Percentiles rank a stretch among this genome's conserved stretches.
Evolutionary conservation across 306 rosid species (phyloP).

Genomic region (Prunus fruticosa): DNA sequence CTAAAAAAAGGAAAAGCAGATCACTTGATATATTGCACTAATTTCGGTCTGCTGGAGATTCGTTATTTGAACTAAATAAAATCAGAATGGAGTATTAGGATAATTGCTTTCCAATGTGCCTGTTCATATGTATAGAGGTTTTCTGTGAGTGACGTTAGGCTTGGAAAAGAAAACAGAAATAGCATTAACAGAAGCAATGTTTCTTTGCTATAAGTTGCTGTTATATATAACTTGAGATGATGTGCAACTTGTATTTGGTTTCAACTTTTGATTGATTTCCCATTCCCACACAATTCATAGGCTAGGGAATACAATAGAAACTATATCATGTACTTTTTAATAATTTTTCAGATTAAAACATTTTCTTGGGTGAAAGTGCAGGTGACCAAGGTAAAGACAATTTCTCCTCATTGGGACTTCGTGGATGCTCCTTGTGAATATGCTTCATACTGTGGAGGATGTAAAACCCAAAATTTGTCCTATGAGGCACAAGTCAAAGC

Average conservation of each 20-base stretch:
- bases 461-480: constrained; percentile 78
- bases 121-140: background rate
- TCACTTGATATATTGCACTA: background rate
- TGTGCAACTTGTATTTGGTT: background rate
- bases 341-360: background rate
- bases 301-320: background rate
- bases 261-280: background rate
- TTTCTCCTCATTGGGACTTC: constrained; percentile 69
- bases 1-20: background rate
- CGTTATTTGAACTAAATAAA: too few species aligned
- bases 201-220: background rate
- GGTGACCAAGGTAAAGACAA: constrained; percentile 75
- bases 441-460: constrained; percentile 87
- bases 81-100: background rate
- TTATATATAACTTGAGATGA: background rate
- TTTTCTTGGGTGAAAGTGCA: constrained; percentile 22
- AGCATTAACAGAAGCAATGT: background rate
- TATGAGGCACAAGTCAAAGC: constrained; percentile 83
- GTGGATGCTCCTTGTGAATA: constrained; percentile 94
- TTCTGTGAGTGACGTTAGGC: background rate
- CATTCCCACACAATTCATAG: too few species aligned
- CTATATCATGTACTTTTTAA: background rate
- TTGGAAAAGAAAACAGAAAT: background rate
- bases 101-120: background rate
- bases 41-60: background rate